Evolutionary conservation across 192 early-diverging fungal species (phyloP), one percentile per base, ranked within the genome.

Genomic region (Linnemannia schmuckeri): DNA sequence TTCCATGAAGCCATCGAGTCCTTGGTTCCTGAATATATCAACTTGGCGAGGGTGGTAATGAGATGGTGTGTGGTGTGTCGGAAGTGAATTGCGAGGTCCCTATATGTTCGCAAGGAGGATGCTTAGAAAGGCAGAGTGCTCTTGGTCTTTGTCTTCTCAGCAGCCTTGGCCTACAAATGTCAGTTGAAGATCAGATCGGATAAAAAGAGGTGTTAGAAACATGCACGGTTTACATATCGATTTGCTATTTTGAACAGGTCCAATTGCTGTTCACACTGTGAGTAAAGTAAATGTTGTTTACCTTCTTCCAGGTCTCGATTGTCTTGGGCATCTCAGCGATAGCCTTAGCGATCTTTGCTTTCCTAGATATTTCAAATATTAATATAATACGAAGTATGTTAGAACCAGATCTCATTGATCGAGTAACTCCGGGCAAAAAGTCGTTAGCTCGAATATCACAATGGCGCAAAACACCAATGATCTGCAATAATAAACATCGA

Each of bases 291-390:
- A 52, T 4, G 49, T 15, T 55, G 1, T 40, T 63, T 88, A 90
- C 89, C 83, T 80, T 82, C 72, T 88, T 82, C 89, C 89, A 90
- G 70, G 78, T 82, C 71, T 87, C 85, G 68, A 90, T 88, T 24
- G 85, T 84, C 85, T 89, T 87, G 17, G 81, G 85, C 89, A 90
- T 90, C 22, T 90, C 88, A 35, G 80, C 78, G n/a, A 90, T 77
- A 6, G 88, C 88, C 79, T 90, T 90, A 33, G 78, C 81, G 57
- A 87, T 73, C 68, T 89, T 90, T 44, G 88, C 86, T 72, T 85
- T 82, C 76, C 86, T 81, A 57, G 63, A 38, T 49, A 18, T 5
- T 20, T 15, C 49, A 70, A 55, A 52, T 41, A 55, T 18, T 13
- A n/a, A 72, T 37, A 18, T 66, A 47, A 35, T 18, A 18, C 49